phyloP scores from a whole-genome alignment of 352 stramenopile genomes.

The Phytophthora litchii region DNA sequence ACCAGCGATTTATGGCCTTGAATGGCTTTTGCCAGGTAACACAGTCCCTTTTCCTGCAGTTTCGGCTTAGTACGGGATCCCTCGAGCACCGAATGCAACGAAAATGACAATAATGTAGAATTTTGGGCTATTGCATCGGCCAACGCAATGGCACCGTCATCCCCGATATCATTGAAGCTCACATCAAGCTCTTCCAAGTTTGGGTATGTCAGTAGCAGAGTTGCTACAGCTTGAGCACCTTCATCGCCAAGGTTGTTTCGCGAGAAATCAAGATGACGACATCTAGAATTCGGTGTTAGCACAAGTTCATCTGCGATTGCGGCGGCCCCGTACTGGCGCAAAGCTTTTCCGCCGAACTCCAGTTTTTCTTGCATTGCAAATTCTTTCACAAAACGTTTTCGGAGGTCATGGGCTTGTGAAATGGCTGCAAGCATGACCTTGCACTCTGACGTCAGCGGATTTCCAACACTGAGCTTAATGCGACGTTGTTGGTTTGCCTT shows the following conservation, averaged over 20 bases:
- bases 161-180: constrained; percentile 78
- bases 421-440: constrained; percentile 58
- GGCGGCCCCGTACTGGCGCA: constrained; percentile 57
- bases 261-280: constrained; percentile 52
- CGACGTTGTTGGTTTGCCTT: constrained; percentile 47
- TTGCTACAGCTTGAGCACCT: constrained; percentile 51
- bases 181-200: constrained; percentile 57
- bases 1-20: constrained; percentile 41
- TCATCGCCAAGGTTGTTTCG: constrained; percentile 64
- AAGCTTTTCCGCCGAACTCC: constrained; percentile 43
- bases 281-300: constrained; percentile 17
- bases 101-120: constrained; percentile 48
- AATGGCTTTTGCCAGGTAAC: constrained; percentile 39
- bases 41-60: constrained; percentile 53
- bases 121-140: constrained; percentile 54
- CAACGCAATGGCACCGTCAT: constrained; percentile 47
- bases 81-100: constrained; percentile 51
- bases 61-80: constrained; percentile 36
- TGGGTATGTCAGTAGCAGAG: constrained; percentile 40
- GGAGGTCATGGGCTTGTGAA: constrained; percentile 59
- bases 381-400: constrained; percentile 53
- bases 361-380: constrained; percentile 44
- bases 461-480: constrained; percentile 44
- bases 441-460: constrained; percentile 52
- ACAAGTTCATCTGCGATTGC: constrained; percentile 53